phyloP scores from a whole-genome alignment of 768 basidiomycete genomes.

The Termitomyces eurrhizus region DNA sequence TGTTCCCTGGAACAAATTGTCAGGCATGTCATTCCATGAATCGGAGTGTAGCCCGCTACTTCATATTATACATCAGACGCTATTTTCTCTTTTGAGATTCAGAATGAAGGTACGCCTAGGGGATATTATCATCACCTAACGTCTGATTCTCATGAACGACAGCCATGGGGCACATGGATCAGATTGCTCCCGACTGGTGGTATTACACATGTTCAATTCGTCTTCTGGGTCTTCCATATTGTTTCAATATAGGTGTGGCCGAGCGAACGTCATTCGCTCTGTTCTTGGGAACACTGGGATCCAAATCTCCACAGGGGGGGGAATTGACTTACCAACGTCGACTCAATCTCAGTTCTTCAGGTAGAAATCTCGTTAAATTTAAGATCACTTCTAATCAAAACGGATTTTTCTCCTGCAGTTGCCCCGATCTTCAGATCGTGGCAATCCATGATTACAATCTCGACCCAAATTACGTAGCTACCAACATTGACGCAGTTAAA shows the following conservation, averaged over 20 bases:
- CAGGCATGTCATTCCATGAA: conserved; percentile 9
- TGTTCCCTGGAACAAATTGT: conserved; percentile 22
- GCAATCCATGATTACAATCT: conserved; percentile 34
- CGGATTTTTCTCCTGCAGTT: conserved; percentile 10
- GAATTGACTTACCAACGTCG: conserved; percentile 23
- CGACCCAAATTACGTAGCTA: conserved; percentile 38
- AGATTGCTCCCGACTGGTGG: conserved; percentile 25
- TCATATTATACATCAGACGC: conserved; percentile 14
- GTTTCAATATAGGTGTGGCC: conserved; percentile 14
- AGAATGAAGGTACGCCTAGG: conserved; percentile 19
- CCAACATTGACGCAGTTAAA: conserved; percentile 36
- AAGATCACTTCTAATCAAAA: not conserved
- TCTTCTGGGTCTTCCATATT: not conserved
- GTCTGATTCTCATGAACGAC: not conserved
- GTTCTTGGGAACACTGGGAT: conserved; percentile 23
- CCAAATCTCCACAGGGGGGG: conserved; percentile 23
- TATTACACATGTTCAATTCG: not conserved
- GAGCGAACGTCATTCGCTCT: conserved; percentile 22
- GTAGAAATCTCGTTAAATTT: conserved; percentile 4
- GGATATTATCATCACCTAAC: not conserved
- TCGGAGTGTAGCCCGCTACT: no score
- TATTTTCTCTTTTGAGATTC: conserved; percentile 22
- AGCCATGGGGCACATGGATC: conserved; percentile 25
- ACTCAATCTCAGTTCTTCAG: conserved; percentile 22
- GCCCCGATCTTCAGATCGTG: conserved; percentile 20